Evolutionary conservation across 169 alveolate genomes (phyloP), one percentile per base, ranked within the genome.

Genomic region (Plasmodium fragile): DNA sequence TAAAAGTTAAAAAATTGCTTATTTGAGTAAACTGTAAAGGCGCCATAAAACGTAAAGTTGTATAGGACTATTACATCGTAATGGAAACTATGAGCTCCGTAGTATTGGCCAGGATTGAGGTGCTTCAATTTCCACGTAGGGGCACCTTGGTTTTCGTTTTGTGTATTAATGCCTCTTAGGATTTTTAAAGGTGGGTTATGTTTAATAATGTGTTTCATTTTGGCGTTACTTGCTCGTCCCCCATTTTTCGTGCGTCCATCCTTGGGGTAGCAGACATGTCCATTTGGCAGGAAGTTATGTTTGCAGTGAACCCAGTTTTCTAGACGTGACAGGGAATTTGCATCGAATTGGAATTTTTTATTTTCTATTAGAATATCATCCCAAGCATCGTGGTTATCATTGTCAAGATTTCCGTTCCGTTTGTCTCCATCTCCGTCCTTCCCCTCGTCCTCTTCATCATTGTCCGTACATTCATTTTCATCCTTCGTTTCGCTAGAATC

Each of bases 241-340:
- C 53, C 53, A 11, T 80, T 55, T 80, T 80, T 80, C 32, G 3
- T 75, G 45, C 34, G 25, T 52, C 43, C 25, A 25, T n/a, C 45
- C 25, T 77, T 85, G 32, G 93, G 83, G 65, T 85, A 85, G 22
- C 22, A 8, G 16, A 85, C 65, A 75, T 85, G 93, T 4, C 93
- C 93, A 53, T 85, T 85, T 16, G 85, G 93, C 16, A 85, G 69
- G 70, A 85, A 75, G 70, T 30, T 8, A 77, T 73, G 36, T 69
- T 52, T 85, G 30, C 30, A 85, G 80, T 85, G 65, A n/a, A 85
- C 93, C 93, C 93, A 85, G 45, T 85, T 85, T 1, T 73, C 69
- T 6, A 85, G 10, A 34, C 79, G 59, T 53, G 25, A 30, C 4
- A 85, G 59, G 4, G 59, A 4, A 73, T 85, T 45, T 25, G 78